Conservation (phyloP, 768 basidiomycete species). For the Omphalotus guepiniiformis region DNA sequence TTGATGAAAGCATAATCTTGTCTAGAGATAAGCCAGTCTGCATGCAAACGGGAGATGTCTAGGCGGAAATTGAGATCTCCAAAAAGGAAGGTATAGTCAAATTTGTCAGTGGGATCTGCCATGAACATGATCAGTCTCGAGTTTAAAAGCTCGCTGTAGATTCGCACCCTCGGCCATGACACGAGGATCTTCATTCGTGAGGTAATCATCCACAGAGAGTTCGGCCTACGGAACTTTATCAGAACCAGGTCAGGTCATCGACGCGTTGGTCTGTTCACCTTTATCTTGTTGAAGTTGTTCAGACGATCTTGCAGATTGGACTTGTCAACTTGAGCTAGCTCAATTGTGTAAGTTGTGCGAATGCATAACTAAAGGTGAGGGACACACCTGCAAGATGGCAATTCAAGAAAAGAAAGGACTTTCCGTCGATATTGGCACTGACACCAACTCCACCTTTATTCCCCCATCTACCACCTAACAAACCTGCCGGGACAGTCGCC, state of each 20-base stretch:
- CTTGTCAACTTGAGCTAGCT: slow-evolving; percentile 70
- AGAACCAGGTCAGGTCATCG: neutral
- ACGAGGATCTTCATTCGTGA: slow-evolving; percentile 60
- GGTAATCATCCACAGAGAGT: slow-evolving; percentile 74
- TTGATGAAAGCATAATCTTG: slow-evolving; percentile 45
- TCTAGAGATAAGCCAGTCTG: slow-evolving; percentile 88
- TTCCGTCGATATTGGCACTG: slow-evolving; percentile 76
- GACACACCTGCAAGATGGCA: slow-evolving; percentile 79
- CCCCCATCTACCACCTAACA: slow-evolving; percentile 87
- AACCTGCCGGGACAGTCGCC: slow-evolving; percentile 80
- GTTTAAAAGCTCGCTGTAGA: slow-evolving; percentile 4
- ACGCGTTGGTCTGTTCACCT: slow-evolving; percentile 36
- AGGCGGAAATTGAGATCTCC: slow-evolving; percentile 93
- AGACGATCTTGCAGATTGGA: slow-evolving; percentile 60
- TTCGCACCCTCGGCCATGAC: slow-evolving; percentile 62
- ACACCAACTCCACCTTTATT: slow-evolving; percentile 96
- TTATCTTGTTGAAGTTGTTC: slow-evolving; percentile 86
- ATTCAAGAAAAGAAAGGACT: slow-evolving; percentile 84
- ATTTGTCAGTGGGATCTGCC: slow-evolving; percentile 79
- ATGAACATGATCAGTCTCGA: slow-evolving; percentile 9
- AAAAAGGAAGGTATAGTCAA: slow-evolving; percentile 80
- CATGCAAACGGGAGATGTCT: slow-evolving; percentile 85
- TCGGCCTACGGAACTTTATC: slow-evolving; percentile 45
- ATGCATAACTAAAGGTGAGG: neutral
- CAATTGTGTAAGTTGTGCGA: neutral